A percentile compares a stretch with the other conserved stretches of the same genome.
Conservation (phyloP, 225 moss, liverwort and hornwort species). For the Straminergon stramineum region DNA sequence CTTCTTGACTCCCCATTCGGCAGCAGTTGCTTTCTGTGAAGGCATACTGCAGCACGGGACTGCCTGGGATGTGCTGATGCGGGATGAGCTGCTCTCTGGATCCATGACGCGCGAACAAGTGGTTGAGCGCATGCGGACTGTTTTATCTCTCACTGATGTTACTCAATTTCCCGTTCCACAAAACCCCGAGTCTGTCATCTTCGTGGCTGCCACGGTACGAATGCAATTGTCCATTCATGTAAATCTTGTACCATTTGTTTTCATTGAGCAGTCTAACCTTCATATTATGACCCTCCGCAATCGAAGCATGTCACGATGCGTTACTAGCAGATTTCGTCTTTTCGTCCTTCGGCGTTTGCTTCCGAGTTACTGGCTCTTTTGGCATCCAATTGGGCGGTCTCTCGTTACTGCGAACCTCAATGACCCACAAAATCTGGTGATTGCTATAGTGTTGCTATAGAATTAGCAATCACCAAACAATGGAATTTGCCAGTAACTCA, state of each 20-base stretch:
- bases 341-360: background rate
- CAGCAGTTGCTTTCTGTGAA: constrained; percentile 96
- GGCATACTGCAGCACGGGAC: constrained; percentile 92
- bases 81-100: constrained; percentile 58
- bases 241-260: background rate
- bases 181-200: constrained; percentile 74
- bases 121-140: constrained; percentile 73
- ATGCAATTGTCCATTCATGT: background rate
- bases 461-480: background rate
- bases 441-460: background rate
- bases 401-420: background rate
- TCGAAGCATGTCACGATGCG: background rate
- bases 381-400: background rate
- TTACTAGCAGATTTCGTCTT: background rate
- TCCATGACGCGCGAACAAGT: constrained; percentile 84
- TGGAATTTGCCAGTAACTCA: background rate
- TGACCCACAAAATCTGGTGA: background rate
- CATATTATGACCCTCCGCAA: background rate
- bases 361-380: background rate
- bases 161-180: constrained; percentile 83
- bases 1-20: constrained; percentile 88
- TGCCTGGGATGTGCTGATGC: constrained; percentile 96
- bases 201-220: constrained; percentile 86
- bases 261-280: background rate
- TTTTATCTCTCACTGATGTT: constrained; percentile 90